phyloP scores from a whole-genome alignment of 331 rosid genomes.

The Prunus yedoensis region DNA sequence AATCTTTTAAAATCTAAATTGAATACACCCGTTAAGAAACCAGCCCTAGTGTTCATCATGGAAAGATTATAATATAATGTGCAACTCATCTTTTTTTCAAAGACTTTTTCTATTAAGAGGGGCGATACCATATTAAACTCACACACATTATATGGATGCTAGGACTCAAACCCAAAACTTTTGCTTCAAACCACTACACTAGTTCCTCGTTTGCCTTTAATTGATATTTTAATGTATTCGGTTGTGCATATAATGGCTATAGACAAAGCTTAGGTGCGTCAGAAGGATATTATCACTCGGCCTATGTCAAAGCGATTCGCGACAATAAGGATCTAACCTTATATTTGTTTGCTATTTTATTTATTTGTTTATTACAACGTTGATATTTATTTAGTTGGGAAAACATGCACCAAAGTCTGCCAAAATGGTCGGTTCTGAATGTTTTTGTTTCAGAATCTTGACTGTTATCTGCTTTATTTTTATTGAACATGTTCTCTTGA shows the following conservation, averaged over 20 bases:
- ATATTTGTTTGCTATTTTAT: not conserved
- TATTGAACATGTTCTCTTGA: not conserved
- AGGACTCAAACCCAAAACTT: no score
- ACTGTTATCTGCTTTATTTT: not conserved
- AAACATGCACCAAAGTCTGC: constrained; percentile 22
- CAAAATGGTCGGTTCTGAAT: constrained; percentile 24
- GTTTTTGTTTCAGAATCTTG: constrained; percentile 13
- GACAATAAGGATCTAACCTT: constrained; percentile 5
- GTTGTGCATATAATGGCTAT: constrained; percentile 2
- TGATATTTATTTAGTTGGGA: not conserved
- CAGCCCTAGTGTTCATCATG: no score
- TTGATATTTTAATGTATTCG: not conserved
- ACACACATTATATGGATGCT: no score
- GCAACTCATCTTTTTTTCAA: no score
- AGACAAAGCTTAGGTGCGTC: constrained; percentile 28
- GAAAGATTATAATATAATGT: no score
- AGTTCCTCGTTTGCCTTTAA: no score
- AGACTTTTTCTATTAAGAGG: no score
- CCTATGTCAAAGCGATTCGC: constrained; percentile 13
- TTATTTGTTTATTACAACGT: not conserved
- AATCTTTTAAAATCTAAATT: no score
- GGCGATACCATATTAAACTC: no score
- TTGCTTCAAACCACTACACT: no score
- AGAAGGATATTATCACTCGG: constrained; percentile 18
- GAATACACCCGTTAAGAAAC: no score